Percentiles rank a stretch among this genome's conserved stretches.
These are phyloP conservation scores for Aureobasidium sp. DNA, from an alignment of 2,329 filamentous ascomycete species.

Conservation along the genomic window DNA sequence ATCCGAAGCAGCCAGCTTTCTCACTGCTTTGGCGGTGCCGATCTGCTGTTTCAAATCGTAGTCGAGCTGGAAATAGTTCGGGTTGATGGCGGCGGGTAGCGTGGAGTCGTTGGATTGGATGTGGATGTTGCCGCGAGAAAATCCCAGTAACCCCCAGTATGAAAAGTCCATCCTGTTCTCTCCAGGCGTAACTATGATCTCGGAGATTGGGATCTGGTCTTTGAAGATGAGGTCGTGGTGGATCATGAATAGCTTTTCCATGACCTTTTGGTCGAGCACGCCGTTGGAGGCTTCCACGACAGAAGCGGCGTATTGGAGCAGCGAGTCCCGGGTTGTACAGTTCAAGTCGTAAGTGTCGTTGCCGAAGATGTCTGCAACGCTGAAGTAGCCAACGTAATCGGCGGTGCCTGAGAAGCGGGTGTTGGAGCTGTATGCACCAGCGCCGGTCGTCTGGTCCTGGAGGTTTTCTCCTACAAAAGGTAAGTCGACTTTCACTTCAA, in stretches of 20 bases:
- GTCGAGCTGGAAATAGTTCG: conserved; percentile 32
- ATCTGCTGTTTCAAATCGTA: conserved; percentile 28
- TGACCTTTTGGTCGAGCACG: conserved; percentile 31
- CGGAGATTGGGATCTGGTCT: conserved; percentile 36
- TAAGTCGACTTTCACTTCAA: conserved; percentile 24
- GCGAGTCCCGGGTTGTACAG: conserved; percentile 19
- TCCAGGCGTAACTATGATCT: conserved; percentile 34
- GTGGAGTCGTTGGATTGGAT: conserved; percentile 24
- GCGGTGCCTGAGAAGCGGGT: conserved; percentile 25
- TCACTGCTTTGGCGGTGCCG: conserved; percentile 24
- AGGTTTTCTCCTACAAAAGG: conserved; percentile 28
- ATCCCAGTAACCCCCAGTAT: conserved; percentile 30
- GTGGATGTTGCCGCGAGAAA: conserved; percentile 29
- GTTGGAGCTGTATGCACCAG: conserved; percentile 17
- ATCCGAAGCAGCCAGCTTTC: conserved; percentile 15
- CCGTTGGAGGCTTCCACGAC: conserved; percentile 22
- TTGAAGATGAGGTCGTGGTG: conserved; percentile 43
- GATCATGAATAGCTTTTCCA: conserved; percentile 37
- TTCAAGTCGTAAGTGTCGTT: conserved; percentile 17
- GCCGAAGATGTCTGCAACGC: conserved; percentile 28
- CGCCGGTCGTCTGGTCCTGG: conserved; percentile 22
- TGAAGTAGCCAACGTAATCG: conserved; percentile 27
- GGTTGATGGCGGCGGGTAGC: conserved; percentile 30
- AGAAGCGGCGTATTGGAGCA: conserved; percentile 21
- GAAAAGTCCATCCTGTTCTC: conserved; percentile 26